Base-by-base conservation (phyloP, 106 monocot genomes). In the Phalaenopsis equestris region DNA sequence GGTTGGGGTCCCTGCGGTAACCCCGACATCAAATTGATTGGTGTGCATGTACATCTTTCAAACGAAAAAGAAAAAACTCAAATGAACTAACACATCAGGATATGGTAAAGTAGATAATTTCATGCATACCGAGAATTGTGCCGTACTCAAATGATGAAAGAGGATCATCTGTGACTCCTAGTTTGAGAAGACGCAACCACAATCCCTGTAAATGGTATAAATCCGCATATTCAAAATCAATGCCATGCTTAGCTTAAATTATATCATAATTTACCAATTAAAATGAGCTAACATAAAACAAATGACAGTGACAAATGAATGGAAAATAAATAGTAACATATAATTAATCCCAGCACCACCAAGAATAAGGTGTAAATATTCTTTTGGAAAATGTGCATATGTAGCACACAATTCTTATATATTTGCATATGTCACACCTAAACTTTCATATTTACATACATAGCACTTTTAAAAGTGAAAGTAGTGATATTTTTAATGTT, bases 71-170 rank as follows among this genome's bases (percentile, higher is more conserved):
- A 45, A 45, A 45, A 47, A 77, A 55, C 19, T 16, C 7, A 61
- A 12, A 73, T 3, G 56, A 56, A 37, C 30, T 12, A 30, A 75
- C 41, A 81, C 11, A 67, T 8, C 5, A 82, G 42, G 16, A 48
- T 24, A 77, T 67, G 15, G 4, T 76, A 56, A 55, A 78, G 56
- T 6, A 39, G 41, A 12, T 16, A 18, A 24, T 52, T 70, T 46
- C 57, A 75, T 47, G n/a, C 77, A 74, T 88, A 99, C 99, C 99
- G 79, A 99, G 91, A 77, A 99, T 99, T 56, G 99, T 99, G 85
- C 99, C 99, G 83, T 99, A 95, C 86, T 99, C 99, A 91, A 99
- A 99, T 67, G 99, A 99, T 83, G 99, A 95, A 77, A 99, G 93
- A 79, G 99, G 99, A 90, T 99, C 99, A 65, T 99, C 99, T 78